These are phyloP conservation scores for Colletotrichum simmondsii DNA, from an alignment of 2,329 filamentous ascomycete genomes.

Conservation along the genomic window DNA sequence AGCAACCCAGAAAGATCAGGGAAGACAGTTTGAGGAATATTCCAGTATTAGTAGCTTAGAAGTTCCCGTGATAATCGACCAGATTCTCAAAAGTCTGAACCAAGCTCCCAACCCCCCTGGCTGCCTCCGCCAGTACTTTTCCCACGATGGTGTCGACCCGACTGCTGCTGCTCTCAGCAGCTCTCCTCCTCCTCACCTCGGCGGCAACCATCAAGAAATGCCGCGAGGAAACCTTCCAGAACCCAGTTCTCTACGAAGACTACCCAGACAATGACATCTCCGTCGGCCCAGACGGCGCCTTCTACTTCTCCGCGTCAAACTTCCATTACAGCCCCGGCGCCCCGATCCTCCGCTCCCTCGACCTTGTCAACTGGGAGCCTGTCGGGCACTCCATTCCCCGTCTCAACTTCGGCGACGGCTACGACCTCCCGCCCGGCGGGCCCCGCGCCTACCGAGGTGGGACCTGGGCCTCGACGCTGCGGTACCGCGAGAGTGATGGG, in stretches of 20 bases:
- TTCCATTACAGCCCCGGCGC: slow-evolving; percentile 68
- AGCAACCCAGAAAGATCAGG: background rate
- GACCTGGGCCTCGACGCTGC: slow-evolving; percentile 65
- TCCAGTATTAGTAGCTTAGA: background rate
- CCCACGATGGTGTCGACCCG: background rate
- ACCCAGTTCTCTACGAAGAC: slow-evolving; percentile 67
- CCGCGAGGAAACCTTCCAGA: slow-evolving; percentile 48
- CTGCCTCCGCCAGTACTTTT: background rate
- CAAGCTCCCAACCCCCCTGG: background rate
- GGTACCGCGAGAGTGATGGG: slow-evolving; percentile 59
- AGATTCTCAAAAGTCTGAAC: background rate
- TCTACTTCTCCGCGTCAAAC: slow-evolving; percentile 66
- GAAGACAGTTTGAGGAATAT: background rate
- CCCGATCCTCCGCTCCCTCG: slow-evolving; percentile 64
- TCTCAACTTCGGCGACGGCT: slow-evolving; percentile 58
- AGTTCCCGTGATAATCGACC: background rate
- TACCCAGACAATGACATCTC: slow-evolving; percentile 66
- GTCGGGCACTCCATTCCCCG: slow-evolving; percentile 57
- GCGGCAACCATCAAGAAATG: background rate
- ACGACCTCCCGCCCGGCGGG: slow-evolving; percentile 53
- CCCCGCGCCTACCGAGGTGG: slow-evolving; percentile 61
- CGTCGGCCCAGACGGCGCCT: slow-evolving; percentile 59
- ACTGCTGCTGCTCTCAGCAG: background rate
- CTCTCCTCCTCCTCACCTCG: background rate
- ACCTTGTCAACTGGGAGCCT: slow-evolving; percentile 63